Evolutionary conservation across 441 rosid species (phyloP), one percentile per base, ranked within the genome.

Genomic region (Populus hybrid): DNA sequence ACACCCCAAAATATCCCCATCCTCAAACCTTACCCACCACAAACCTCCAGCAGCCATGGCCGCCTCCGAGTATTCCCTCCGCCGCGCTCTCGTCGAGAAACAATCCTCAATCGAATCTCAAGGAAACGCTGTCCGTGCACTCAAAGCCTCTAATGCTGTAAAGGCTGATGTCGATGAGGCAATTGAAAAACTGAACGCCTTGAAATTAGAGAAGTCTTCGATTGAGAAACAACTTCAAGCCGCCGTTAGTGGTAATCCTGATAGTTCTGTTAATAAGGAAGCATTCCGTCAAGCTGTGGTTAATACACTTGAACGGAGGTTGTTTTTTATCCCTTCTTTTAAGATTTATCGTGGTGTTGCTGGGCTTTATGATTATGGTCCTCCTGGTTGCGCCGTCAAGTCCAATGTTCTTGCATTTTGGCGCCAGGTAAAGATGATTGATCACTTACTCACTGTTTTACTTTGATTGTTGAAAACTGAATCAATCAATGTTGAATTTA

Each of bases 321-420:
- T 92, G 78, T 95, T 95, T 73, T 95, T 84, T 81, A 92, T 88
- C 3, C 94, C 95, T 0, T 92, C 98, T 5, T 95, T 92, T 78
- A 89, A 92, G 89, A 95, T 95, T 73, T 95, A 95, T 73, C 74
- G 97, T 20, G 97, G 97, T 7, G 97, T 95, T 2, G 95, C 98
- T 11, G 97, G 98, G 3, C 90, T 93, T 28, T 95, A 88, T 57
- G 97, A 95, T 83, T 92, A 87, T 38, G 97, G 97, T 1, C 97
- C 97, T 26, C 97, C 97, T 11, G 97, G 98, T 2, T 90, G 94
- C 76, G 88, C 95, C 6, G 90, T 95, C 54, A 91, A 91, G 84
- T 82, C 93, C 30, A 95, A 90, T 61, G 92, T 95, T 57, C 93
- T 95, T 46, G 83, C 90, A 42, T 90, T 89, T 78, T 95, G 97